Percentiles rank a stretch among this genome's conserved stretches.
These are phyloP conservation scores for Fusarium lyarnte DNA, from an alignment of 2,329 filamentous ascomycete genomes.

Conservation along the genomic window DNA sequence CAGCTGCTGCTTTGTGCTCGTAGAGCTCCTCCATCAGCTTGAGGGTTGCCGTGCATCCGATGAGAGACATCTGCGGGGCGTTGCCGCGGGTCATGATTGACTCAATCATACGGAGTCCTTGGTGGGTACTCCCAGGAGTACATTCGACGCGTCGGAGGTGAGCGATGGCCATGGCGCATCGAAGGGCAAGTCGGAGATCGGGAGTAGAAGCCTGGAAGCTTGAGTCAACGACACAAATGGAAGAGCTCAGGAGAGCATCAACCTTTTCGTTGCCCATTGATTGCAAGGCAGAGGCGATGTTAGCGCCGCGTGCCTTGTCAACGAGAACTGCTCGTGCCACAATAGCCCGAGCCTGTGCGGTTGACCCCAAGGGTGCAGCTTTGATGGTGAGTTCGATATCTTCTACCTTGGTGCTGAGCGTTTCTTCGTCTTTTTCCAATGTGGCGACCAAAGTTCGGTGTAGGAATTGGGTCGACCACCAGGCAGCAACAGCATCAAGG, in stretches of 20 bases:
- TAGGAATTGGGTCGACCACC: constrained; percentile 82
- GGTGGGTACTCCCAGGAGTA: constrained; percentile 47
- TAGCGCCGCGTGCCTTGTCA: constrained; percentile 62
- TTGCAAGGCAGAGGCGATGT: constrained; percentile 66
- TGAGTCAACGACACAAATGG: constrained; percentile 58
- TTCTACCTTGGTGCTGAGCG: constrained; percentile 37
- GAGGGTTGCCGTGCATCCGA: constrained; percentile 68
- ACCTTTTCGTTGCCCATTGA: constrained; percentile 53
- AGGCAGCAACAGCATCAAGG: constrained; percentile 89
- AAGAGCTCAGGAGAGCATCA: constrained; percentile 37
- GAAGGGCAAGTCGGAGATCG: constrained; percentile 67
- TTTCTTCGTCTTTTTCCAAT: constrained; percentile 61
- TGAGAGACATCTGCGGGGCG: constrained; percentile 59
- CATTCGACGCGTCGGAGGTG: constrained; percentile 61
- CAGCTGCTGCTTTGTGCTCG: constrained; percentile 57
- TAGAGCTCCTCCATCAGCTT: constrained; percentile 65
- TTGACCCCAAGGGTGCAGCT: constrained; percentile 81
- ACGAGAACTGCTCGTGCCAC: constrained; percentile 67
- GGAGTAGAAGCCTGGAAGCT: constrained; percentile 52
- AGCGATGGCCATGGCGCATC: constrained; percentile 69
- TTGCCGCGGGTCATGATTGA: constrained; percentile 57
- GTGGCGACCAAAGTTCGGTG: constrained; percentile 74
- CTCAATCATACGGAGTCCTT: constrained; percentile 59
- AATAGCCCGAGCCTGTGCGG: constrained; percentile 69
- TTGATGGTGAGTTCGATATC: constrained; percentile 75